Evolutionary conservation across 208 protist genomes (phyloP), one percentile per base, ranked within the genome.

Genomic region (Trypanosoma theileri): DNA sequence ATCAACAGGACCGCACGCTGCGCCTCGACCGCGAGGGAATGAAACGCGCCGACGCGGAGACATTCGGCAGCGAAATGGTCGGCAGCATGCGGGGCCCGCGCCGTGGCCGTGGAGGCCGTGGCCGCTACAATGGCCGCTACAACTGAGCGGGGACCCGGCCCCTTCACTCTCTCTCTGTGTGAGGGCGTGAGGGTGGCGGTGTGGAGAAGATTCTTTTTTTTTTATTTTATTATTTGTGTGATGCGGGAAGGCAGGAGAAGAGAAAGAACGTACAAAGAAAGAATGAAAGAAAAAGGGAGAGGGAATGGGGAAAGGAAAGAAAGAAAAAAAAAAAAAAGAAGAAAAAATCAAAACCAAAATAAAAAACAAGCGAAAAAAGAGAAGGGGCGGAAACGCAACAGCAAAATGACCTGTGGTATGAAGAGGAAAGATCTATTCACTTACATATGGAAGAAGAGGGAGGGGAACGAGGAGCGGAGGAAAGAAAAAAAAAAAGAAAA

Each of bases 1-100:
- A 93, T 41, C 74, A 84, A 60, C 90, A 90, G 79, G 85, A 88
- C 62, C 76, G 79, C 59, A 68, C 41, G 57, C 44, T 72, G 35
- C 82, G 81, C 51, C 48, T 79, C 12, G 85, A 91, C 55, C 86
- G 89, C 31, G 85, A 89, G 51, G 83, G 91, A 45, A 90, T 92
- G 85, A 90, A 89, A 60, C 81, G 84, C 63, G 81, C 86, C 26
- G 89, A 95, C 68, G 83, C 84, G 12, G 89, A 95, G 66, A 95
- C 89, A 35, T 95, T 95, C 57, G 89, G 89, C 4, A 69, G 75
- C 21, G 86, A 93, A 51, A 90, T 93, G 85, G 86, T 95, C 62
- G 88, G 86, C 74, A 85, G 66, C 72, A 93, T 92, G 85, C 84
- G 83, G 24, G 77, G 77, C 50, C 66, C 60, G 24, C 73, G 81